Conservation (phyloP, 352 stramenopile species). For the Phytophthora ramorum region DNA sequence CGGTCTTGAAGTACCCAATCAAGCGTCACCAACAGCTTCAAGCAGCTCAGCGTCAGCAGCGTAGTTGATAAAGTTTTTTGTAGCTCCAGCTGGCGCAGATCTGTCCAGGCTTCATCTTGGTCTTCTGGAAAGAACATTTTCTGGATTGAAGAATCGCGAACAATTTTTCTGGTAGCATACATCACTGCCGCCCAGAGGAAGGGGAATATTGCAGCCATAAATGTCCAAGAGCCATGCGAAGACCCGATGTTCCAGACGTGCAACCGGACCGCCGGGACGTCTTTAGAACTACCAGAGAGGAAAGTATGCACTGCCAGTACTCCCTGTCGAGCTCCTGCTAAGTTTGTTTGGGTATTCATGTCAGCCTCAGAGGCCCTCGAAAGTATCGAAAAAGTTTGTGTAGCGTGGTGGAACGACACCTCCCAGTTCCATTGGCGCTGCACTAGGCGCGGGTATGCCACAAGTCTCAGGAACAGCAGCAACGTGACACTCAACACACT, state of each 20-base stretch:
- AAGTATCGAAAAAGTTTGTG: conserved; percentile 35
- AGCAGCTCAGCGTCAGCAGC: conserved; percentile 45
- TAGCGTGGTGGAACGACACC: conserved; percentile 36
- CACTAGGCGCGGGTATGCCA: conserved; percentile 46
- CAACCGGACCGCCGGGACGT: conserved; percentile 16
- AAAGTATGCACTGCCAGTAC: conserved; percentile 34
- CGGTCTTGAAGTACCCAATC: conserved; percentile 56
- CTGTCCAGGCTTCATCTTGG: conserved; percentile 7
- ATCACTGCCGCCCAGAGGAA: conserved; percentile 41
- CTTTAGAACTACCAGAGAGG: conserved; percentile 13
- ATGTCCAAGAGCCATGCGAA: conserved; percentile 64
- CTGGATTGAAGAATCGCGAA: conserved; percentile 1
- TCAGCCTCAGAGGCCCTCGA: conserved; percentile 20
- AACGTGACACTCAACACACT: conserved; percentile 15
- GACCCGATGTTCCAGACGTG: conserved; percentile 30
- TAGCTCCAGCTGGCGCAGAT: conserved; percentile 35
- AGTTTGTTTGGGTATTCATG: background rate
- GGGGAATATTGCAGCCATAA: conserved; percentile 45
- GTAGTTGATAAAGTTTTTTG: conserved; percentile 43
- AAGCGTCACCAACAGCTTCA: conserved; percentile 52
- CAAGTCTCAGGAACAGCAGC: conserved; percentile 45
- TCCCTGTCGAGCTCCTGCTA: background rate
- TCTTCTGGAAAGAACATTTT: conserved; percentile 26
- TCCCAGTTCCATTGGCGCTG: conserved; percentile 62
- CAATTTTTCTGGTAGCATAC: conserved; percentile 20